These are phyloP conservation scores for Rhodotorula paludigena DNA, from an alignment of 768 basidiomycete species.

Conservation along the genomic window DNA sequence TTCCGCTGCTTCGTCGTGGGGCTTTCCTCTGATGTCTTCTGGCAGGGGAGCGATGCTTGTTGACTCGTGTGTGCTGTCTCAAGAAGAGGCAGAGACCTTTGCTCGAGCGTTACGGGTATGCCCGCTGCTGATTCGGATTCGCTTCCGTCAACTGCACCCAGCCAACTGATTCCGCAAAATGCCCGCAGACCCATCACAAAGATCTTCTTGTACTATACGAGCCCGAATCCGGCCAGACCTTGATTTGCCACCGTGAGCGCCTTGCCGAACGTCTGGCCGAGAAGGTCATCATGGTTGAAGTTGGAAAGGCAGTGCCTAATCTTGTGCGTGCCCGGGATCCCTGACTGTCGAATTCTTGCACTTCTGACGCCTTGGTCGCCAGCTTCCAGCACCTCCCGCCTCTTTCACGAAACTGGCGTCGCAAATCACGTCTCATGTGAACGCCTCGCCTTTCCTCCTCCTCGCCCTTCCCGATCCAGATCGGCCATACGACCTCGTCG, in stretches of 20 bases:
- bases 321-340: not conserved
- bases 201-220: not conserved
- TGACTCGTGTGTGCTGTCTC: slow-evolving; percentile 2
- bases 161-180: no score
- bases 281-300: slow-evolving; percentile 1
- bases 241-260: not conserved
- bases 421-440: not conserved
- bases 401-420: not conserved
- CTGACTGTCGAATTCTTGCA: not conserved
- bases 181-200: not conserved
- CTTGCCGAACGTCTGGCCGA: not conserved
- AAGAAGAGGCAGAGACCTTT: not conserved
- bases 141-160: no score
- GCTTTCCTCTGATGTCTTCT: no score
- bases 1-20: not conserved
- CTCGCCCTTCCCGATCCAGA: not conserved
- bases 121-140: no score
- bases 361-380: not conserved
- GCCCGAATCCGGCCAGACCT: not conserved
- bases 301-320: not conserved
- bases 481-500: not conserved
- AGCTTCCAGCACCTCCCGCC: not conserved
- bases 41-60: slow-evolving; percentile 7
- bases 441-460: not conserved
- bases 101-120: no score